These are phyloP conservation scores for Pseudomassariella vexata DNA, from an alignment of 2,329 filamentous ascomycete genomes.

Conservation along the genomic window DNA sequence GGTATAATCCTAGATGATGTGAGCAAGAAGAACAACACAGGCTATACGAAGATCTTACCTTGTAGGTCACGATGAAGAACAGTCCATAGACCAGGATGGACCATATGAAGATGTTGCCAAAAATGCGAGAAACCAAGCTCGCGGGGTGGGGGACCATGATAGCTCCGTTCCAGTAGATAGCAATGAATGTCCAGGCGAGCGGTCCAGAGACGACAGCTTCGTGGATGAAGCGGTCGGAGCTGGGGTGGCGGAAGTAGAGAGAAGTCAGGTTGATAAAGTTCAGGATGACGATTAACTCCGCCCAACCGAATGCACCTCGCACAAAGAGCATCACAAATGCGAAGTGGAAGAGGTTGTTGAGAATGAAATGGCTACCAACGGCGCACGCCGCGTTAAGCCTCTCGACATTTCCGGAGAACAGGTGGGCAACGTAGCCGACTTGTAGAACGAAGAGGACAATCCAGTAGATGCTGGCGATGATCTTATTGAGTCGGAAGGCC, in stretches of 20 bases:
- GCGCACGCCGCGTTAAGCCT: constrained; percentile 65
- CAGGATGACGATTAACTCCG: constrained; percentile 68
- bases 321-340: constrained; percentile 81
- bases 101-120: constrained; percentile 88
- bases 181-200: constrained; percentile 79
- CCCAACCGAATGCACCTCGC: constrained; percentile 66
- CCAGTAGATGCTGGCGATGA: constrained; percentile 71
- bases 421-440: constrained; percentile 66
- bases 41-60: constrained; percentile 39
- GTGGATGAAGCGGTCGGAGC: constrained; percentile 70
- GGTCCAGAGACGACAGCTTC: constrained; percentile 69
- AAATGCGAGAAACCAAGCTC: constrained; percentile 64
- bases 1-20: constrained; percentile 51
- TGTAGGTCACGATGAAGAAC: constrained; percentile 70
- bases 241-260: constrained; percentile 75
- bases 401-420: constrained; percentile 63
- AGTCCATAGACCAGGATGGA: constrained; percentile 69
- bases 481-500: constrained; percentile 68
- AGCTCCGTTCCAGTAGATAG: constrained; percentile 85
- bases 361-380: constrained; percentile 77
- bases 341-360: constrained; percentile 79
- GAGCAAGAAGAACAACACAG: background rate
- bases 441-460: constrained; percentile 70
- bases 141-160: constrained; percentile 68
- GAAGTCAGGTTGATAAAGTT: constrained; percentile 77